phyloP scores from a whole-genome alignment of 805 yeast genomes.

The Lipomyces yamadae region DNA sequence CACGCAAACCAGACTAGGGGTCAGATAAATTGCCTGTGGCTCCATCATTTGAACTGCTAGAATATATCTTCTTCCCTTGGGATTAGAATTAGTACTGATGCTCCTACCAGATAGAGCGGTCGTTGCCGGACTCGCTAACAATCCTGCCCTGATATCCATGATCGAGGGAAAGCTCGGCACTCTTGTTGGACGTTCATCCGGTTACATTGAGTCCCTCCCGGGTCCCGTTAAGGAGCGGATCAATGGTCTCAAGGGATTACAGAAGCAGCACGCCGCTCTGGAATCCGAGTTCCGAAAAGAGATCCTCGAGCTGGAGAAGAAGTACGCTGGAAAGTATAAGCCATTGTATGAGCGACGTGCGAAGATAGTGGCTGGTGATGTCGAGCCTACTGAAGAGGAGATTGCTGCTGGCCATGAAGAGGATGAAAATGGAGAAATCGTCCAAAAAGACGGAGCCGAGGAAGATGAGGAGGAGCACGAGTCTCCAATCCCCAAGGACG shows the following conservation, averaged over 20 bases:
- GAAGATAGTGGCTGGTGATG: slow-evolving; percentile 69
- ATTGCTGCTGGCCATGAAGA: slow-evolving; percentile 71
- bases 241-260: slow-evolving; percentile 79
- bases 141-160: slow-evolving; percentile 82
- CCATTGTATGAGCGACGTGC: slow-evolving; percentile 79
- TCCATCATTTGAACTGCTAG: background rate
- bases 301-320: slow-evolving; percentile 81
- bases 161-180: slow-evolving; percentile 87
- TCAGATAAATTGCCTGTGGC: slow-evolving; percentile 1
- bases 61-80: background rate
- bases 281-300: slow-evolving; percentile 93
- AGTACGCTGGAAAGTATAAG: slow-evolving; percentile 69
- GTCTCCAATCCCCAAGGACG: slow-evolving; percentile 45
- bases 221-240: slow-evolving; percentile 73
- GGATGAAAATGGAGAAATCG: slow-evolving; percentile 45
- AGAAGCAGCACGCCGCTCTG: slow-evolving; percentile 74
- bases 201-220: slow-evolving; percentile 81
- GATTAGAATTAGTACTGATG: background rate
- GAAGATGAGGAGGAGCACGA: slow-evolving; percentile 55
- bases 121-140: slow-evolving; percentile 61
- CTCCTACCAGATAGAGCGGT: slow-evolving; percentile 39
- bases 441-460: slow-evolving; percentile 43
- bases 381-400: slow-evolving; percentile 80
- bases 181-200: slow-evolving; percentile 83
- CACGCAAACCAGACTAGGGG: background rate